Evolutionary conservation across 192 early-diverging fungal species (phyloP).

Genomic region (Coemansia sp.): DNA sequence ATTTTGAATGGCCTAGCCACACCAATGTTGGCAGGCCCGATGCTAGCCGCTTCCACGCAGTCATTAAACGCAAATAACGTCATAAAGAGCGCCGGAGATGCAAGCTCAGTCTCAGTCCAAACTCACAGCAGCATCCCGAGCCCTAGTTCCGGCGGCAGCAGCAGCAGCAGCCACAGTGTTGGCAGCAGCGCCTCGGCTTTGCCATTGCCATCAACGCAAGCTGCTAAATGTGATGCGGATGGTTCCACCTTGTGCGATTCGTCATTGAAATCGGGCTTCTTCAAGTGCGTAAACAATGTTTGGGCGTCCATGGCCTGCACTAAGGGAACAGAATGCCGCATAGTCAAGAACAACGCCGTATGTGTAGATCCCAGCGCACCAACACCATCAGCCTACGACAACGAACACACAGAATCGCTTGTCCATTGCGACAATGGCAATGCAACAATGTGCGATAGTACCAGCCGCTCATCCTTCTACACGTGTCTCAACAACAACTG

Average conservation of each 20-base stretch:
- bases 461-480: conserved; percentile 26
- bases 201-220: background rate
- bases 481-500: conserved; percentile 35
- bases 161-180: background rate
- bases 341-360: conserved; percentile 26
- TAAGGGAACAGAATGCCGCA: conserved; percentile 31
- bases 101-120: background rate
- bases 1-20: background rate
- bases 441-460: conserved; percentile 36
- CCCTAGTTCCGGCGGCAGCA: background rate
- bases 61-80: background rate
- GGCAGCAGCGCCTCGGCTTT: conserved; percentile 4
- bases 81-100: background rate
- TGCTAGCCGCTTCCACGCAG: background rate
- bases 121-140: no score
- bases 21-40: background rate
- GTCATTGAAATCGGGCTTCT: conserved; percentile 17
- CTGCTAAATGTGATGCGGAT: conserved; percentile 18
- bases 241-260: conserved; percentile 33
- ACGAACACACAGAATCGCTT: background rate
- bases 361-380: conserved; percentile 35
- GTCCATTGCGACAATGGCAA: conserved; percentile 32
- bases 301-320: conserved; percentile 34
- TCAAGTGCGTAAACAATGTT: conserved; percentile 23
- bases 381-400: conserved; percentile 4